Conservation (phyloP, 2,329 filamentous ascomycete genomes). For the Aspergillus japonicus region DNA sequence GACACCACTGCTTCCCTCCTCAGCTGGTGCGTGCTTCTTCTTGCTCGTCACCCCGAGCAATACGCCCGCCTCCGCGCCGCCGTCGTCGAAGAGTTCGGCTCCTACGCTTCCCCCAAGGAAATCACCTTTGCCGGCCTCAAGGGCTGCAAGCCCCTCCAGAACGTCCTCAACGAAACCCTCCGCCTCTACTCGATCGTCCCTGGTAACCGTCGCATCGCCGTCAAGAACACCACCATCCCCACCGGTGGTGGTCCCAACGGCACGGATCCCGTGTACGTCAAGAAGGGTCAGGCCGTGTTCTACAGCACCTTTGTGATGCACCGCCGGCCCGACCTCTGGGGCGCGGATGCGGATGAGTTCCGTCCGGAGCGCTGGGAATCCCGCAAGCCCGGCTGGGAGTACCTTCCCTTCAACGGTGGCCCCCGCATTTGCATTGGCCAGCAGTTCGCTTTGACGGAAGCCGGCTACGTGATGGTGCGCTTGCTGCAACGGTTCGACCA, state of each 20-base stretch:
- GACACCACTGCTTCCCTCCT: slow-evolving; percentile 53
- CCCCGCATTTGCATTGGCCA: slow-evolving; percentile 74
- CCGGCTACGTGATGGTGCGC: slow-evolving; percentile 65
- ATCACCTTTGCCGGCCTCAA: slow-evolving; percentile 47
- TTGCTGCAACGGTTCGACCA: slow-evolving; percentile 70
- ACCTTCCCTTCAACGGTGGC: slow-evolving; percentile 73
- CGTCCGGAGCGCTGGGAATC: slow-evolving; percentile 70
- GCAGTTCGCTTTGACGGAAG: slow-evolving; percentile 76
- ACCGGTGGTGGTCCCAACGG: slow-evolving; percentile 61
- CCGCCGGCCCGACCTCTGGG: slow-evolving; percentile 57
- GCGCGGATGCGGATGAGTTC: slow-evolving; percentile 53
- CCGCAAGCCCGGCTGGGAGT: slow-evolving; percentile 64
- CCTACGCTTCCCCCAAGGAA: slow-evolving; percentile 12
- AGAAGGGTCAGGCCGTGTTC: slow-evolving; percentile 63
- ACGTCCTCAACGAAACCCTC: slow-evolving; percentile 41
- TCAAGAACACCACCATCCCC: slow-evolving; percentile 45
- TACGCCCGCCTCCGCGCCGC: slow-evolving; percentile 19
- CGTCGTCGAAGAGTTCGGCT: slow-evolving; percentile 20
- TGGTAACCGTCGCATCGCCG: slow-evolving; percentile 43
- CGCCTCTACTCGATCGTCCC: slow-evolving; percentile 50
- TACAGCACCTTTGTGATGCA: slow-evolving; percentile 75
- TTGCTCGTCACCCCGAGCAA: slow-evolving; percentile 20
- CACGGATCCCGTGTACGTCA: slow-evolving; percentile 60
- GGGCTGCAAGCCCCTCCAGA: slow-evolving; percentile 39
- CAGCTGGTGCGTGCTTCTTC: slow-evolving; percentile 37